Base-by-base conservation (phyloP, 331 rosid species). In the Quercus tomentella region DNA sequence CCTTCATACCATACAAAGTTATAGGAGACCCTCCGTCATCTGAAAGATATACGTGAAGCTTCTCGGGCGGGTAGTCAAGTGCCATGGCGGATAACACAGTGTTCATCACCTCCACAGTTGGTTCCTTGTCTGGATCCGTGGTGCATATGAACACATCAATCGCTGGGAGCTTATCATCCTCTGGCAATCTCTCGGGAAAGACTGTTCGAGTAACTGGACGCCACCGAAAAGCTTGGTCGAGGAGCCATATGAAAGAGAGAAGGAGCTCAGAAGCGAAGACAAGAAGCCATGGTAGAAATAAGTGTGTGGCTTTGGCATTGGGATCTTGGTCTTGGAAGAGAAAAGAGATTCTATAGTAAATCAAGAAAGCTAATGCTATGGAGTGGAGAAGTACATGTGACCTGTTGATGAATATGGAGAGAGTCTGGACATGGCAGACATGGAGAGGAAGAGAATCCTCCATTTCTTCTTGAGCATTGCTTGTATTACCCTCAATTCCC, bases 81-180 rank as follows among this genome's bases (percentile, higher is more conserved):
- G 94, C 86, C 97, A 92, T 82, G 72, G 94, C 92, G 0, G 97
- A 91, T 61, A 92, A 49, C 26, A 93, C 87, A 43, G 88, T 89
- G 79, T 89, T 93, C 94, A 91, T 91, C 16, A 93, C 97, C 15
- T 68, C 86, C 28, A 81, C 12, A n/a, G 91, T 75, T 0, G 97
- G 97, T 76, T 93, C 97, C 72, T 71, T 87, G n/a, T 76, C 77
- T n/a, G 90, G 88, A 79, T 92, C 93, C 12, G 86, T 85, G 54
- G 93, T 92, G 81, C 88, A 90, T 63, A 90, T 79, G 78, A 92
- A 90, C 54, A 92, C 89, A 56, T 92, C 92, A 23, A 92, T 57
- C 0, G 78, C 76, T 1, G 92, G 97, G 68, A 92, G 88, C 71
- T 87, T 81, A 23, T 81, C 86, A 79, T 92, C 80, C 6, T 60